Base-by-base conservation (phyloP, 306 rosid genomes). In the Vigna hirtella region DNA sequence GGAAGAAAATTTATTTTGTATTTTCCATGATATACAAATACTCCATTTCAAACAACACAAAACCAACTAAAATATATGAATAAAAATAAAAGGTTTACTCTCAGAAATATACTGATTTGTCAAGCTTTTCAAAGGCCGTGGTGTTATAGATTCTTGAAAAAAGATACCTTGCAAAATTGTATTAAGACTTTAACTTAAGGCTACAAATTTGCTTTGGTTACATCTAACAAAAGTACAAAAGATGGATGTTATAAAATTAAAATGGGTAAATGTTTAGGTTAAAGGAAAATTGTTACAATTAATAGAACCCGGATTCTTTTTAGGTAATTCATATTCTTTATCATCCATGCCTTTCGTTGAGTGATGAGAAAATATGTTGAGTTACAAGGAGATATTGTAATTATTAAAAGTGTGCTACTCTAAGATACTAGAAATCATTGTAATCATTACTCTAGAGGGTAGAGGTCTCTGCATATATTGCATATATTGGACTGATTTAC, bases 11-110 rank as follows among this genome's bases (percentile, higher is more conserved):
- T 38, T 72, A 69, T 47, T 76, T 51, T 6, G n/a, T 68, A 78
- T 28, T 49, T 65, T 56, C 70, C 5, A 17, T 42, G 20, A 76
- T 43, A 49, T 49, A n/a, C 6, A 4, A 66, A 57, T 58, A 65
- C 34, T 70, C 68, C 66, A 47, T 49, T 45, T 49, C 45, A 51
- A 75, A 57, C 73, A 49, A 57, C 69, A 69, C 50, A 79, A 75
- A 57, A 51, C 61, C 68, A 22, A 79, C n/a, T 63, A 51, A 3
- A 70, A 38, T 51, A 18, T 32, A 70, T 61, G 59, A 40, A 78
- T 62, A 28, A n/a, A 69, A 66, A 36, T 17, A 56, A 66, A 42
- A 48, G 40, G 56, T 70, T 75, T 59, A 16, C 73, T 82, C 30
- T 63, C 36, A 11, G 30, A 22, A 45, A 66, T 68, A 76, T 61